Conservation (phyloP, 2,329 filamentous ascomycete genomes). For the Geosmithia flava region DNA sequence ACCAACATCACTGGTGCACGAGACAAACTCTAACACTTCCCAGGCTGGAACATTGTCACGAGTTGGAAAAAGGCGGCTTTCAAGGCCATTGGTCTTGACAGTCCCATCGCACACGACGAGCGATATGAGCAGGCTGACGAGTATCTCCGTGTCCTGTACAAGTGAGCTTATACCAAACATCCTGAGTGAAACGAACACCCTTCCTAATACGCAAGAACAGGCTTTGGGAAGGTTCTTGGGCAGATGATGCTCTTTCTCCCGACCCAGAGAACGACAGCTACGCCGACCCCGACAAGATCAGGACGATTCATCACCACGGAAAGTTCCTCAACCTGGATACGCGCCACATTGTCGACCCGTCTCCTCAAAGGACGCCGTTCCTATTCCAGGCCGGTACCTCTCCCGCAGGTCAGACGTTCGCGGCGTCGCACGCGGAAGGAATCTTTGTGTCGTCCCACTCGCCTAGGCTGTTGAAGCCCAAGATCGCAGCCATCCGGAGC, state of each 20-base stretch:
- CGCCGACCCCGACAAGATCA: slow-evolving; percentile 44
- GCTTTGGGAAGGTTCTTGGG: slow-evolving; percentile 42
- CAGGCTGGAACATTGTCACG: slow-evolving; percentile 56
- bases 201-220: slow-evolving; percentile 13
- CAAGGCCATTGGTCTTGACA: slow-evolving; percentile 48
- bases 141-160: slow-evolving; percentile 49
- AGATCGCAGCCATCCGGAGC: slow-evolving; percentile 38
- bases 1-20: background rate
- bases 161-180: slow-evolving; percentile 20
- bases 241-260: slow-evolving; percentile 40
- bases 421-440: slow-evolving; percentile 44
- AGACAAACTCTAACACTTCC: background rate
- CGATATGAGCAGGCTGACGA: slow-evolving; percentile 50
- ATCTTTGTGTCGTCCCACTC: slow-evolving; percentile 46
- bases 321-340: slow-evolving; percentile 36
- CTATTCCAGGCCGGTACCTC: slow-evolving; percentile 49
- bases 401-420: slow-evolving; percentile 41
- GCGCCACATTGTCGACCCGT: slow-evolving; percentile 37
- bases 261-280: slow-evolving; percentile 42
- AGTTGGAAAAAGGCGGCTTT: slow-evolving; percentile 37
- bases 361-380: slow-evolving; percentile 43
- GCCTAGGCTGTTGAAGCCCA: slow-evolving; percentile 31
- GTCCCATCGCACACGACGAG: slow-evolving; percentile 46
- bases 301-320: slow-evolving; percentile 47
- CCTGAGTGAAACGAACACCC: background rate